phyloP scores from a whole-genome alignment of 345 rosid species.

The Erysimum cheiranthoides region DNA sequence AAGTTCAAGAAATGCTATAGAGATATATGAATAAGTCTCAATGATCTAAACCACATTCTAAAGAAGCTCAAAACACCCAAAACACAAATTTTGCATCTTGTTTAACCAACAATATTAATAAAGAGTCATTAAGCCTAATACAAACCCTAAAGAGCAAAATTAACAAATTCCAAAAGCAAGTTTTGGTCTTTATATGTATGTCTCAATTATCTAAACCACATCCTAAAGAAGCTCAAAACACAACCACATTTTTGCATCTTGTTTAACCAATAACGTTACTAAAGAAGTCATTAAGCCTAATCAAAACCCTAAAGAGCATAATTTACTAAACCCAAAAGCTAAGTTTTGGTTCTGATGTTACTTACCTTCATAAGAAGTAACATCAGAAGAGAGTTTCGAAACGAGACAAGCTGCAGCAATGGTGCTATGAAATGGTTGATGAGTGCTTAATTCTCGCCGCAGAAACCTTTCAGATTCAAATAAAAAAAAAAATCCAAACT shows the following conservation, averaged over 20 bases:
- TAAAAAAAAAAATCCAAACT: neutral
- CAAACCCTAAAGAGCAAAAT: no score
- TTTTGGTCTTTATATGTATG: neutral
- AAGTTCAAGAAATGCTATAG: no score
- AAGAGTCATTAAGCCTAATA: neutral
- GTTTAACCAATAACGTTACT: neutral
- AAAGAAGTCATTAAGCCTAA: neutral
- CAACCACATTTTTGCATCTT: neutral
- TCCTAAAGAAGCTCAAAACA: conserved; percentile 11
- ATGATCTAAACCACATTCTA: neutral
- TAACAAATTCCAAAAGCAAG: no score
- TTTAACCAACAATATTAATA: no score
- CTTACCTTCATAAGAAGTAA: conserved; percentile 56
- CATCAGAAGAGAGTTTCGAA: conserved; percentile 67
- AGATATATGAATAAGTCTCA: neutral
- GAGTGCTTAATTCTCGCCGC: conserved; percentile 69
- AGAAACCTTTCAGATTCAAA: conserved; percentile 51
- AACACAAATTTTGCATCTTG: neutral
- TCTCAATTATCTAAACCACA: neutral
- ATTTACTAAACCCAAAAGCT: neutral
- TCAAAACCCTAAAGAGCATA: neutral
- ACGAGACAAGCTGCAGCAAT: conserved; percentile 78
- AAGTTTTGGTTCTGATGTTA: neutral
- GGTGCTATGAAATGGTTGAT: conserved; percentile 64
- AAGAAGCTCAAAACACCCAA: neutral